Evolutionary conservation across 164 flowering plant genomes (phyloP).

Genomic region (Tetrastigma voinierianum): DNA sequence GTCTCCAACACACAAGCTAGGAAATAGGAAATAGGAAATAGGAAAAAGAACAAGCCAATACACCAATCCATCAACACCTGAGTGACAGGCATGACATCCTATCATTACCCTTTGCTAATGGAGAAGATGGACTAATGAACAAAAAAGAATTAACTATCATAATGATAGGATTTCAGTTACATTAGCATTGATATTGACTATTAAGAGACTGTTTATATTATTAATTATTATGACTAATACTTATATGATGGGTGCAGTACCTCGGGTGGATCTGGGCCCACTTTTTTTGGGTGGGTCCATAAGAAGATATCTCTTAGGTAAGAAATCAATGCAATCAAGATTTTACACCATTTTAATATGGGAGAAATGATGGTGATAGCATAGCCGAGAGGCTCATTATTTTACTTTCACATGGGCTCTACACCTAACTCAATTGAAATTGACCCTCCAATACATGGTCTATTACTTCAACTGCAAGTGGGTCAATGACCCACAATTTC

Average conservation of each 20-base stretch:
- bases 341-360: slow-evolving; percentile 13
- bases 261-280: slow-evolving; percentile 25
- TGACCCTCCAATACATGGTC: slow-evolving; percentile 33
- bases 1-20: slow-evolving; percentile 24
- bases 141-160: slow-evolving; percentile 17
- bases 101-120: slow-evolving; percentile 7
- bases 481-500: slow-evolving; percentile 27
- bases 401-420: slow-evolving; percentile 16
- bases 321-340: slow-evolving; percentile 28
- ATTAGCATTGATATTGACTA: slow-evolving; percentile 18
- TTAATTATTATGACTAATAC: slow-evolving; percentile 14
- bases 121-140: too few species aligned
- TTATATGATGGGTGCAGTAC: slow-evolving; percentile 8
- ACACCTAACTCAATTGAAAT: slow-evolving; percentile 20
- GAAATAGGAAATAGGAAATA: too few species aligned
- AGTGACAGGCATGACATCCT: neutral
- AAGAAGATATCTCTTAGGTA: slow-evolving; percentile 27
- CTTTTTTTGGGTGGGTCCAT: slow-evolving; percentile 12
- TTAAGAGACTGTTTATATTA: slow-evolving; percentile 2
- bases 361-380: slow-evolving; percentile 29
- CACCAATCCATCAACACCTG: too few species aligned
- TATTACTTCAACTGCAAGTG: slow-evolving; percentile 36
- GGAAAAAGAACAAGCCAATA: neutral
- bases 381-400: slow-evolving; percentile 20
- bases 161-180: slow-evolving; percentile 20